Percentiles rank a stretch among this genome's conserved stretches.
phyloP scores from a whole-genome alignment of 2,329 filamentous ascomycete species.

The Aureobasidium sp. region DNA sequence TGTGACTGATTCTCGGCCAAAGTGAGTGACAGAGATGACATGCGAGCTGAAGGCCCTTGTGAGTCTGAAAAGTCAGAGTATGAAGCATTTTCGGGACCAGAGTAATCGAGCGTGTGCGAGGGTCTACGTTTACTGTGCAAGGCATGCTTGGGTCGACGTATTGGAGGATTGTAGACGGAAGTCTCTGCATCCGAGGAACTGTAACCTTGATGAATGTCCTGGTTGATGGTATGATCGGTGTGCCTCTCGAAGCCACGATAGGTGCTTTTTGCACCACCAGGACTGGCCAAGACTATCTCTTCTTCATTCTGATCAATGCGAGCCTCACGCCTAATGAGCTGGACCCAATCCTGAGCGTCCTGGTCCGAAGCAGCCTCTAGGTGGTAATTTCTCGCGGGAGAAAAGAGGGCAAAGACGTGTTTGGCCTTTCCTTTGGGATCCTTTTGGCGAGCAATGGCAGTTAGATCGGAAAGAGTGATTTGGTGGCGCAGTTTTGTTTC shows the following conservation, averaged over 20 bases:
- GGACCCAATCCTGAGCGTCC: slow-evolving; percentile 81
- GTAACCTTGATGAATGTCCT: slow-evolving; percentile 22
- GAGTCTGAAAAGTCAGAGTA: slow-evolving; percentile 71
- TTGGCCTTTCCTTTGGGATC: slow-evolving; percentile 81
- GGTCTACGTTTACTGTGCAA: slow-evolving; percentile 38
- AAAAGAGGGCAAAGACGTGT: slow-evolving; percentile 88
- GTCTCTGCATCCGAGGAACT: slow-evolving; percentile 37
- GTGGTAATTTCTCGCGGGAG: slow-evolving; percentile 83
- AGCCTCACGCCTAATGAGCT: slow-evolving; percentile 67
- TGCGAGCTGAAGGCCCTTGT: slow-evolving; percentile 20
- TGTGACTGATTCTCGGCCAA: slow-evolving; percentile 15
- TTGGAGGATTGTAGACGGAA: slow-evolving; percentile 13
- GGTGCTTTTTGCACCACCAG: slow-evolving; percentile 44
- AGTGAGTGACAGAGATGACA: slow-evolving; percentile 25
- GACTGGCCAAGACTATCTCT: slow-evolving; percentile 67
- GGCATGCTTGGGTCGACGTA: slow-evolving; percentile 3
- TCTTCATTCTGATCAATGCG: slow-evolving; percentile 84
- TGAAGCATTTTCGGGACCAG: slow-evolving; percentile 60
- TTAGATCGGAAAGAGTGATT: slow-evolving; percentile 80
- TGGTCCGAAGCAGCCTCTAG: slow-evolving; percentile 65
- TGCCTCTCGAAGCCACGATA: slow-evolving; percentile 32
- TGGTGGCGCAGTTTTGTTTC: slow-evolving; percentile 86
- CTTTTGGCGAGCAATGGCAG: slow-evolving; percentile 79
- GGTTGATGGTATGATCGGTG: slow-evolving; percentile 11
- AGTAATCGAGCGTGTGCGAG: slow-evolving; percentile 53